Base-by-base conservation (phyloP, 305 asterid genomes). In the Ilex paraguariensis region DNA sequence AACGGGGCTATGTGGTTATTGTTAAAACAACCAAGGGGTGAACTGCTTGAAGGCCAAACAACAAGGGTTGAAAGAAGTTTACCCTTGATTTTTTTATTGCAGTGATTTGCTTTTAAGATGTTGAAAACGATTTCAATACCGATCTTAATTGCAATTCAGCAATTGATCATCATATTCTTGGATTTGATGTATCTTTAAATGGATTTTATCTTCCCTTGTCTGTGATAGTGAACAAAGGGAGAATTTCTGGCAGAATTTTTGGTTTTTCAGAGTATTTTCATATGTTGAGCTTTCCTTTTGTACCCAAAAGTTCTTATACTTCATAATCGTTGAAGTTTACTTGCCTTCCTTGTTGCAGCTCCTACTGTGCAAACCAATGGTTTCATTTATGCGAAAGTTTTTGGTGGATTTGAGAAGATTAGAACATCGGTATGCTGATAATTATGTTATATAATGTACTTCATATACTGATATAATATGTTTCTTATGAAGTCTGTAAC, bases 361-460 rank as follows among this genome's bases (percentile, higher is more conserved):
- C 81, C 95, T 40, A 61, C 63, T 50, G 77, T 64, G 66, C 79
- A 79, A 70, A 83, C 77, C 77, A 83, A 86, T 77, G 96, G 97
- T 42, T 87, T 82, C 86, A 84, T 93, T 61, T 87, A 86, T 73
- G 99, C 99, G 67, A 87, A 90, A 84, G 74, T 90, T 60, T 82
- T 79, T 79, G 99, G 99, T 68, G 89, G 90, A 65, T 93, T 93
- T 77, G 99, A 90, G 87, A 93, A 86, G 84, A 93, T 90, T 53
- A 86, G 90, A 78, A 76, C 81, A 78, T 81, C 95, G 84, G 99
- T 93, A 93, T 49, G 60, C 72, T 78, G 70, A 65, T 36, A 10
- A 49, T 52, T 65, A 13, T 21, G n/a, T 53, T 65, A 56, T 56
- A 63, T 36, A 59, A 63, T 55, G 60, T 56, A 36, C 52, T 28